phyloP scores from a whole-genome alignment of 2,329 filamentous ascomycete genomes.

The Bipolaris oryzae region DNA sequence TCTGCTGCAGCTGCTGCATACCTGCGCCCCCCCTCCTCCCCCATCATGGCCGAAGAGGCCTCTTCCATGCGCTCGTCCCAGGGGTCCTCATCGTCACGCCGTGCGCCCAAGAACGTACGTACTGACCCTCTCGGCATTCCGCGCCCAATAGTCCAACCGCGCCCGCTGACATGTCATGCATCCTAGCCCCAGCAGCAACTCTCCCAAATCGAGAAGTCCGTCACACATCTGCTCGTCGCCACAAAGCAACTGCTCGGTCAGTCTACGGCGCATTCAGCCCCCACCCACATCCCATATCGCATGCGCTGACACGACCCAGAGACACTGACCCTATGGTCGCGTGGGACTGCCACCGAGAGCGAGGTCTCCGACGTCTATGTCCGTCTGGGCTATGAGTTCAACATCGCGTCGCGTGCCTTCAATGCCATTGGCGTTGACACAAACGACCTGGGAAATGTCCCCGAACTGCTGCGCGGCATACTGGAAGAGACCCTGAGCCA shows the following conservation, averaged over 20 bases:
- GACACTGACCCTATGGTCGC: slow-evolving; percentile 97
- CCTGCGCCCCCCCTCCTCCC: slow-evolving; percentile 21
- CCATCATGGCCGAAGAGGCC: slow-evolving; percentile 35
- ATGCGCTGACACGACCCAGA: slow-evolving; percentile 56
- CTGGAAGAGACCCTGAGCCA: slow-evolving; percentile 96
- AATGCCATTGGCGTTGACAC: slow-evolving; percentile 97
- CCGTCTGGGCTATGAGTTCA: slow-evolving; percentile 96
- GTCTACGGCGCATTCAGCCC: slow-evolving; percentile 16
- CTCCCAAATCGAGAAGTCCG: slow-evolving; percentile 98
- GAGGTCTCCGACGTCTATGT: slow-evolving; percentile 99
- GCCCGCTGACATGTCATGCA: slow-evolving; percentile 24
- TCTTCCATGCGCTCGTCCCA: slow-evolving; percentile 40
- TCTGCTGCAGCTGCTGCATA: slow-evolving; percentile 23
- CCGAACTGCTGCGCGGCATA: slow-evolving; percentile 86
- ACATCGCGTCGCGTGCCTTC: slow-evolving; percentile 96
- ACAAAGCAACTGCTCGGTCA: slow-evolving; percentile 85
- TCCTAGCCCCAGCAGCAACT: slow-evolving; percentile 73
- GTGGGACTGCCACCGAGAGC: slow-evolving; percentile 85
- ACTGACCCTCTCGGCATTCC: slow-evolving; percentile 10
- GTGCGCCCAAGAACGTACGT: slow-evolving; percentile 47
- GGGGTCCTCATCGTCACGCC: slow-evolving; percentile 54
- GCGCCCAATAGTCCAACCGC: slow-evolving; percentile 8
- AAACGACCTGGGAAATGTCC: slow-evolving; percentile 90
- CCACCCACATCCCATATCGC: slow-evolving; percentile 1
- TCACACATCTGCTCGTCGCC: slow-evolving; percentile 87